Conservation (phyloP, 768 basidiomycete species). For the Leccinum rimulosum region DNA sequence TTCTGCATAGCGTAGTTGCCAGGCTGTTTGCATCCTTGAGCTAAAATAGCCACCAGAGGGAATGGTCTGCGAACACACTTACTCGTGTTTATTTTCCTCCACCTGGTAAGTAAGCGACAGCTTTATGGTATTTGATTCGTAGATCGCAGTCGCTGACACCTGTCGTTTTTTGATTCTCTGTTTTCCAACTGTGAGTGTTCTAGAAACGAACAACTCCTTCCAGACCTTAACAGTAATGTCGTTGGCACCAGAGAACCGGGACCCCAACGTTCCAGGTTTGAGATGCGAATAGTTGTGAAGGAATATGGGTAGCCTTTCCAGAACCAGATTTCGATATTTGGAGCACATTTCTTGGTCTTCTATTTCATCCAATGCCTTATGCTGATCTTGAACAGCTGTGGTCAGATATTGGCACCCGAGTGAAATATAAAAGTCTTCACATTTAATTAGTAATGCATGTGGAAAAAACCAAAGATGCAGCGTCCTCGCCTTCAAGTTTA, state of each 20-base stretch:
- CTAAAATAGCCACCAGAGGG: no score
- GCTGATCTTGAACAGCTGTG: constrained; percentile 70
- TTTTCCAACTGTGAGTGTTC: no score
- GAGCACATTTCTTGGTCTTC: constrained; percentile 40
- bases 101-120: no score
- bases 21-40: constrained; percentile 46
- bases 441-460: background rate
- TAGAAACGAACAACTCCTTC: background rate
- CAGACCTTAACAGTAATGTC: constrained; percentile 61
- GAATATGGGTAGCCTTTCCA: constrained; percentile 83
- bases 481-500: constrained; percentile 33
- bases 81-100: no score
- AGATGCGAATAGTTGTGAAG: constrained; percentile 77
- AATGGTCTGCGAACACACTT: background rate
- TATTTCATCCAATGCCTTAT: constrained; percentile 52
- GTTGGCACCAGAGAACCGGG: constrained; percentile 53
- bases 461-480: no score
- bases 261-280: constrained; percentile 49
- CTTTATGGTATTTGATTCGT: no score
- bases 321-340: constrained; percentile 54
- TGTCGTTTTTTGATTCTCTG: no score
- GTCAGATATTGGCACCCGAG: constrained; percentile 75
- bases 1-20: constrained; percentile 54
- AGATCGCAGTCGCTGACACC: no score
- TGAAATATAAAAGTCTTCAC: constrained; percentile 61